Evolutionary conservation across 2,329 filamentous ascomycete genomes (phyloP).

Genomic region (Fusarium denticulatum): DNA sequence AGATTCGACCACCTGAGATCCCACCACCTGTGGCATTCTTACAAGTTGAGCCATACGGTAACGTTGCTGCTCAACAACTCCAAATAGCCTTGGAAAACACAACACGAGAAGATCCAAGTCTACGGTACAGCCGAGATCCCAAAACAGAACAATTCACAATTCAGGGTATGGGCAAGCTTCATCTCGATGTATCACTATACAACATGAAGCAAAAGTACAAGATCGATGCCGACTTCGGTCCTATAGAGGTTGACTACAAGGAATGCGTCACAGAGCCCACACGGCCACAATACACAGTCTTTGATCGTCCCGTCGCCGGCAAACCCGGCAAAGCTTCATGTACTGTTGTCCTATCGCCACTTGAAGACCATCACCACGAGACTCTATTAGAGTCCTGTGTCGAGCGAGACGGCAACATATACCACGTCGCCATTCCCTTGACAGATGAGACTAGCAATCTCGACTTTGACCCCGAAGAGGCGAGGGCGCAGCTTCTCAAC

Average conservation of each 20-base stretch:
- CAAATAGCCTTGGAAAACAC: slow-evolving; percentile 80
- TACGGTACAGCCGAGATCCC: slow-evolving; percentile 84
- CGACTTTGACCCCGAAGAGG: slow-evolving; percentile 61
- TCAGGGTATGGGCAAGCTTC: slow-evolving; percentile 95
- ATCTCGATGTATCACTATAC: slow-evolving; percentile 92
- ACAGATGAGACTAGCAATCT: slow-evolving; percentile 58
- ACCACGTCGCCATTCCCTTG: slow-evolving; percentile 64
- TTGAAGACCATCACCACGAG: slow-evolving; percentile 56
- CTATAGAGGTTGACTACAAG: slow-evolving; percentile 94
- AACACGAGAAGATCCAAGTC: slow-evolving; percentile 89
- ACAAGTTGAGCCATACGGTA: slow-evolving; percentile 84
- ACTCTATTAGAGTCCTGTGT: slow-evolving; percentile 54
- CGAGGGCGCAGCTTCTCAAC: slow-evolving; percentile 73
- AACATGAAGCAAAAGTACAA: slow-evolving; percentile 90
- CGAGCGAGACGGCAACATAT: slow-evolving; percentile 76
- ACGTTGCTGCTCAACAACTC: slow-evolving; percentile 82
- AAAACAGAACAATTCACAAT: slow-evolving; percentile 94
- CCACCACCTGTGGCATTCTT: slow-evolving; percentile 96
- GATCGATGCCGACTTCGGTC: slow-evolving; percentile 84
- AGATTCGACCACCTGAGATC: slow-evolving; percentile 87
- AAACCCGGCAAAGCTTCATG: slow-evolving; percentile 83
- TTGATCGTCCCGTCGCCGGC: slow-evolving; percentile 83
- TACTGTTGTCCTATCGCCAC: slow-evolving; percentile 72
- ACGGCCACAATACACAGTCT: slow-evolving; percentile 66
- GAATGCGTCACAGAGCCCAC: slow-evolving; percentile 76